Evolutionary conservation across 2,329 filamentous ascomycete genomes (phyloP), one percentile per base, ranked within the genome.

Genomic region (Hypoxylon sp.): DNA sequence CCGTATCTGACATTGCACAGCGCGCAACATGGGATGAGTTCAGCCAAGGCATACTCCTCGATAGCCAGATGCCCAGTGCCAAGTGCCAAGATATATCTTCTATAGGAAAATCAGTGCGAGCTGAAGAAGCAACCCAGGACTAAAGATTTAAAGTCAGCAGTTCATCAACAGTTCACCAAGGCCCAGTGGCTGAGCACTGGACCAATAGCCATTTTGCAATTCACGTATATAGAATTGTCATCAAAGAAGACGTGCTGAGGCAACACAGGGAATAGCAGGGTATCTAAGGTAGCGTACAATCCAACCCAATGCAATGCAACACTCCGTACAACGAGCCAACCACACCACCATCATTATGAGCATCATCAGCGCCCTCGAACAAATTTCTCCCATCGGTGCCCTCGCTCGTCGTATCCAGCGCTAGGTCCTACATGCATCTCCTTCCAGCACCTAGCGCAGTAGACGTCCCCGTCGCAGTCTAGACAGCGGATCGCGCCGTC

Each of bases 401-500:
- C 84, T 62, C 85, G 82, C 76, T 94, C 91, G 63, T 94, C 92
- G 50, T 86, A 89, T 0, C 88, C 88, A 0, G 91, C 92, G 46
- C 83, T 82, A 0, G 89, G 88, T 0, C 91, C 90, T 32, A 87
- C 81, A 73, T 96, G 93, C 77, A 93, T 93, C 74, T 95, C 92
- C 63, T 84, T 85, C 93, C 93, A 97, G 81, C 93, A 96, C 14
- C 86, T 81, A 21, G 84, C 82, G 76, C 93, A 97, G 75, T 95
- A 96, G 41, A 93, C 81, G 69, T 94, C 88, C 27, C 80, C 78
- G 34, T 88, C 88, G 72, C 93, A 97, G 2, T 90, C 92, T 0
- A 89, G 75, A 75, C 93, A 97, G 61, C 84, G 84, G 27, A 96
- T 79, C 2, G 88, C 88, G 0, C 90, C 92, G 74, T 96, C 91